Evolutionary conservation across 1,284 basidiomycete genomes (phyloP).

Genomic region (Ceratobasidium sp.): DNA sequence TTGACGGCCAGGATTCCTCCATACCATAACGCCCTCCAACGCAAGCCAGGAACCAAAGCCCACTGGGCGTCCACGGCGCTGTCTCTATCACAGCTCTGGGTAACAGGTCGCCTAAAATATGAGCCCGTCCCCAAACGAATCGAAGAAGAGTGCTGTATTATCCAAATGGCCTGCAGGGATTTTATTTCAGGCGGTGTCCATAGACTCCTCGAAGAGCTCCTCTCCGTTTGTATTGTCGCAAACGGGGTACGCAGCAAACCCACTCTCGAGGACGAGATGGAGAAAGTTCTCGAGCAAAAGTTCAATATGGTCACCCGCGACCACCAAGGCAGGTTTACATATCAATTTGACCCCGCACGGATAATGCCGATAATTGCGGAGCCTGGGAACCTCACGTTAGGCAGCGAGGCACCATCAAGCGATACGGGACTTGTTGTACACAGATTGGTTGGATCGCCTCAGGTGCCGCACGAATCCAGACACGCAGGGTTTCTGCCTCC

Average conservation of each 20-base stretch:
- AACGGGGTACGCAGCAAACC: neutral
- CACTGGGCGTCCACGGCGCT: no score
- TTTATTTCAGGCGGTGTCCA: neutral
- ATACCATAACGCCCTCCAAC: neutral
- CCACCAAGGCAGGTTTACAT: neutral
- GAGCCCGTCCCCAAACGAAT: neutral
- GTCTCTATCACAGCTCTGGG: no score
- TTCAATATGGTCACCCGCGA: neutral
- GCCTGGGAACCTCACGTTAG: no score
- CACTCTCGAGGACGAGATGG: neutral
- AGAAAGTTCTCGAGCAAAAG: neutral
- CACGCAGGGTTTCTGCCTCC: no score
- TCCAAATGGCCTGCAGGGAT: slow-evolving; percentile 11
- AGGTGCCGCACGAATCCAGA: no score
- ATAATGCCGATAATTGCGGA: neutral
- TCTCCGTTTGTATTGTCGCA: neutral
- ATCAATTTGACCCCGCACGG: neutral
- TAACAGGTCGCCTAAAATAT: neutral
- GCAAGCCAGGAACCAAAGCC: no score
- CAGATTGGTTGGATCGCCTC: no score
- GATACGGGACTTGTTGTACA: no score
- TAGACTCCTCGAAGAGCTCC: slow-evolving; percentile 1
- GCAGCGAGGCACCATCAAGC: no score
- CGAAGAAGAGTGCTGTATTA: neutral
- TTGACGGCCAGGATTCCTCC: neutral